phyloP scores from a whole-genome alignment of 2,329 filamentous ascomycete species.

The Cryphonectria japonica region DNA sequence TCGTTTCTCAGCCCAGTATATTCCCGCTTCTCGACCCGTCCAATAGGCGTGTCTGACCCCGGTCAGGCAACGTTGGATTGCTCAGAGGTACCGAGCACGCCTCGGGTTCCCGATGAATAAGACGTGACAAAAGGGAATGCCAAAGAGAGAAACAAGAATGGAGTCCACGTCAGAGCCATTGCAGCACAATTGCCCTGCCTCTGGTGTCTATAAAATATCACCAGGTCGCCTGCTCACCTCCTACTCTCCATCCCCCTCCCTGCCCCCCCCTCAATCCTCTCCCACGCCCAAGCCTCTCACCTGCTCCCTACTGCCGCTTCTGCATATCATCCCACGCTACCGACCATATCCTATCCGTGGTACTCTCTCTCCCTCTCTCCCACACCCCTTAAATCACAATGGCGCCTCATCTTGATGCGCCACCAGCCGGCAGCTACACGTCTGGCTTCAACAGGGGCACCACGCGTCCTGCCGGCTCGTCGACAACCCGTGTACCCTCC shows the following conservation, averaged over 20 bases:
- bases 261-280: conserved; percentile 10
- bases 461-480: conserved; percentile 40
- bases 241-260: conserved; percentile 2
- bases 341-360: conserved; percentile 14
- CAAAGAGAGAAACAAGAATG: background rate
- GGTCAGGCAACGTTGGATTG: conserved; percentile 7
- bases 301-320: conserved; percentile 3
- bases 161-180: conserved; percentile 17
- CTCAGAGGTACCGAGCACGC: conserved; percentile 6
- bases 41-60: conserved; percentile 13
- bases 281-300: conserved; percentile 14
- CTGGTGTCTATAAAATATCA: conserved; percentile 23
- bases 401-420: conserved; percentile 53
- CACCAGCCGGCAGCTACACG: conserved; percentile 50
- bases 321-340: conserved; percentile 20
- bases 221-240: conserved; percentile 3
- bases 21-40: conserved; percentile 6
- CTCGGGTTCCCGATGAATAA: conserved; percentile 10
- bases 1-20: conserved; percentile 22
- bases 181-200: background rate
- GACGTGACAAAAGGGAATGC: background rate
- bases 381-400: conserved; percentile 36
- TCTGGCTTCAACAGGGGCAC: conserved; percentile 44
- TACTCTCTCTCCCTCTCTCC: background rate
- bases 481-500: conserved; percentile 36